Evolutionary conservation across 2,329 filamentous ascomycete genomes (phyloP), one percentile per base, ranked within the genome.

Genomic region (Arthrobotrys musiformis): DNA sequence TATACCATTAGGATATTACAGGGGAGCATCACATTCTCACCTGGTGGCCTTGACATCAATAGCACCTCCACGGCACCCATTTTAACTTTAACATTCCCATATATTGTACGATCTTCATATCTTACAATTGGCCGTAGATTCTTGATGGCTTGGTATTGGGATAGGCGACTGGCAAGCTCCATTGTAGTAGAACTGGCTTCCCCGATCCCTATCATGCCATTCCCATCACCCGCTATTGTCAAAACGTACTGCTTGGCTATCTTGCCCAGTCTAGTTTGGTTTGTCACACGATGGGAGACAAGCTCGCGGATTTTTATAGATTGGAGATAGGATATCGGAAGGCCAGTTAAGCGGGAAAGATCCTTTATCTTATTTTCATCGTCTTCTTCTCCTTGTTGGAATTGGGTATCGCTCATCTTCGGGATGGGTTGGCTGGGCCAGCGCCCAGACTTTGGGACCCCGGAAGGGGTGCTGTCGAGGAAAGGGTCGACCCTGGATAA

Each of bases 211-310:
- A 99, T 84, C 81, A 94, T 88, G 15, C 95, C 95, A 80, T 95
- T 88, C 73, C 89, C 88, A 84, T 98, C 97, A 63, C 95, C 95
- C 4, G 93, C 94, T 80, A 97, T 90, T 44, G 90, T 90, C 78
- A 98, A 85, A 81, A 89, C 87, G 81, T 94, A 96, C 44, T 87
- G 81, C 83, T 91, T 92, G 80, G 88, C 87, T 75, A 99, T 91
- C 87, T 98, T 99, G 83, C 95, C 95, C 84, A 99, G 89, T 86
- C 94, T 92, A 22, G 95, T 98, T 87, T 98, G 94, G 85, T 99
- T 98, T 79, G 89, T 86, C 74, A 99, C 95, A 44, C 85, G 84
- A 82, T 94, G 92, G 3, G 82, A 82, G 54, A 97, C 91, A 54
- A 99, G 85, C 56, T 88, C 86, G 87, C 96, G 97, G 79, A 88